Percentiles rank a stretch among this genome's conserved stretches.
Conservation (phyloP, 306 rosid species). For the Gleditsia sinensis region DNA sequence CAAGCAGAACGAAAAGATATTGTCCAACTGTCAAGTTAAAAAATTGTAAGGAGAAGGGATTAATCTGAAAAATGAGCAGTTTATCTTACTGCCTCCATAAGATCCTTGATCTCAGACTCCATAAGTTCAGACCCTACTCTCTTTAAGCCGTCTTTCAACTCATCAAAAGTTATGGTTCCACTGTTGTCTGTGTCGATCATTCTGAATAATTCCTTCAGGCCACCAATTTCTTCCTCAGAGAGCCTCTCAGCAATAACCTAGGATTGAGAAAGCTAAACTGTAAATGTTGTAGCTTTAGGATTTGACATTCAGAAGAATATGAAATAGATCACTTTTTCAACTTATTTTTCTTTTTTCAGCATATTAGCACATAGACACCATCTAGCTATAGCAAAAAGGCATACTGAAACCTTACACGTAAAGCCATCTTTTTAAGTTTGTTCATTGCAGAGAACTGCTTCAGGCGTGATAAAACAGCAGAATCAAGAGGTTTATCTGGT, state of each 20-base stretch:
- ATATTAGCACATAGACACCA: constrained; percentile 9
- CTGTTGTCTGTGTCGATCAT: constrained; percentile 65
- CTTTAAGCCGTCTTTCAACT: constrained; percentile 58
- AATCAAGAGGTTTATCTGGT: constrained; percentile 67
- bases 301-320: constrained; percentile 11
- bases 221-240: constrained; percentile 71
- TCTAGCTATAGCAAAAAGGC: constrained; percentile 19
- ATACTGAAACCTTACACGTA: constrained; percentile 51
- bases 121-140: constrained; percentile 65
- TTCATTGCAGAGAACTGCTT: constrained; percentile 69
- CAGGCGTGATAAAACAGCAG: constrained; percentile 62
- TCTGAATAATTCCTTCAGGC: constrained; percentile 60
- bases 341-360: no score
- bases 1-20: not conserved
- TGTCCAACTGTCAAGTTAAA: not conserved
- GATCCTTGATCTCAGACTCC: constrained; percentile 71
- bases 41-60: not conserved
- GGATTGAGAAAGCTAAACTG: constrained; percentile 30
- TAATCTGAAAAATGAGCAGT: not conserved
- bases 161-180: constrained; percentile 64
- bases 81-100: constrained; percentile 64
- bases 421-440: constrained; percentile 67
- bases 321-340: constrained; percentile 8
- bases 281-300: constrained; percentile 22
- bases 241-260: constrained; percentile 67